Conservation (phyloP, 306 rosid genomes). For the Vicia villosa region DNA sequence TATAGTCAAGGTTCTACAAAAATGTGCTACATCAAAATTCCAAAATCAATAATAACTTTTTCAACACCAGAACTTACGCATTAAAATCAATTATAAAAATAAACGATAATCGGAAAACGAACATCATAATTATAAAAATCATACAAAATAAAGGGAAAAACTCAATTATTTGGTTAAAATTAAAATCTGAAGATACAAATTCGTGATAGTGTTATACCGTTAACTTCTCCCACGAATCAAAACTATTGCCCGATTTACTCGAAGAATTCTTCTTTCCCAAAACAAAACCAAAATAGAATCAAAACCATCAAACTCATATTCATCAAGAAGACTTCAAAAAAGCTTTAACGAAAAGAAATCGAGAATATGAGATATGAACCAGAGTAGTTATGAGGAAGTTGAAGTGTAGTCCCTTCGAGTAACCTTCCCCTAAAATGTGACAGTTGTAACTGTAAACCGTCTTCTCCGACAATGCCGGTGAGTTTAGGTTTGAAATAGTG, state of each 20-base stretch:
- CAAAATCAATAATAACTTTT: background rate
- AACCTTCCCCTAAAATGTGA: slow-evolving; percentile 89
- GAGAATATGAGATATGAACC: no score
- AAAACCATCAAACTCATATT: no score
- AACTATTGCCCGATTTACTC: no score
- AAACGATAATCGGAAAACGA: background rate
- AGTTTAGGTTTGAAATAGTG: slow-evolving; percentile 76
- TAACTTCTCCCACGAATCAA: slow-evolving; percentile 55
- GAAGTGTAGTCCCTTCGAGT: no score
- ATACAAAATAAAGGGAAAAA: background rate
- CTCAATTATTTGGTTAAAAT: background rate
- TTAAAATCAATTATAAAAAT: no score
- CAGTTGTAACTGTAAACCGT: slow-evolving; percentile 59
- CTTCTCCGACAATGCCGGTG: slow-evolving; percentile 58
- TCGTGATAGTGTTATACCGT: slow-evolving; percentile 27
- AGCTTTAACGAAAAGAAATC: no score
- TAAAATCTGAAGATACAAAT: background rate
- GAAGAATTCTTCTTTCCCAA: no score
- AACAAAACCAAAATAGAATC: no score
- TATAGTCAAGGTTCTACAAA: background rate
- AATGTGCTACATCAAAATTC: background rate
- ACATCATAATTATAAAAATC: background rate
- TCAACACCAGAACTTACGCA: background rate
- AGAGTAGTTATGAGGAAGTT: no score
- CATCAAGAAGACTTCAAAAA: no score